Conservation (phyloP, 768 basidiomycete genomes). For the Pholiota microspora region DNA sequence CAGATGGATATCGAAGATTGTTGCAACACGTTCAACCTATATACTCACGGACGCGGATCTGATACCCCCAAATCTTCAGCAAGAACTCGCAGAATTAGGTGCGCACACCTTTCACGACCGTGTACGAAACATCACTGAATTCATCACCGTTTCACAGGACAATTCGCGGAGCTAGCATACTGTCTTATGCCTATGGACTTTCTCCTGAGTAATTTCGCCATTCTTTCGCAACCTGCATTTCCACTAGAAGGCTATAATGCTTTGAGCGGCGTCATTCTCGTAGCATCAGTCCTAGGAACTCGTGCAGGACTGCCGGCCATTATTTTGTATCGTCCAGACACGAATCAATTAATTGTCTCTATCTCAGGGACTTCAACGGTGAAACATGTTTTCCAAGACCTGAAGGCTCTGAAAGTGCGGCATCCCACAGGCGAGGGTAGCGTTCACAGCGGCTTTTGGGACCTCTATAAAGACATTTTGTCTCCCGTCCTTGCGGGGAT, state of each 20-base stretch:
- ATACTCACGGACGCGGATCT: constrained; percentile 40
- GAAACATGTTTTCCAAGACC: constrained; percentile 45
- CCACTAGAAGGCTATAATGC: constrained; percentile 50
- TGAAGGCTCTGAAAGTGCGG: constrained; percentile 34
- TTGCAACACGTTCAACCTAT: constrained; percentile 44
- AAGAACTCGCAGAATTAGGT: constrained; percentile 45
- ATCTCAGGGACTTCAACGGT: constrained; percentile 48
- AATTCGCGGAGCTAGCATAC: constrained; percentile 56
- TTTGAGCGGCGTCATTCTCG: constrained; percentile 30
- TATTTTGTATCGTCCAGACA: constrained; percentile 41
- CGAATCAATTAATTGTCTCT: constrained; percentile 48
- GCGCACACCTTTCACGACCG: constrained; percentile 9
- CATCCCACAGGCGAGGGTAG: constrained; percentile 37
- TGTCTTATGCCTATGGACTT: constrained; percentile 39
- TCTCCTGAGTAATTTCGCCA: constrained; percentile 38
- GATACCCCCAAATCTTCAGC: constrained; percentile 32
- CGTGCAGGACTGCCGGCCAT: constrained; percentile 45
- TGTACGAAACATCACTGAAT: neutral
- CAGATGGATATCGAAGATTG: constrained; percentile 47
- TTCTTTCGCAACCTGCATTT: constrained; percentile 38
- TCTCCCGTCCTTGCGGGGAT: constrained; percentile 32
- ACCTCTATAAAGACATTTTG: constrained; percentile 44
- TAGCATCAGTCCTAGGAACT: constrained; percentile 38
- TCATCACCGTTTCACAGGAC: constrained; percentile 29
- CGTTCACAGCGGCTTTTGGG: constrained; percentile 58